Conservation (phyloP, 2,329 filamentous ascomycete species). For the Shiraia sp. region DNA sequence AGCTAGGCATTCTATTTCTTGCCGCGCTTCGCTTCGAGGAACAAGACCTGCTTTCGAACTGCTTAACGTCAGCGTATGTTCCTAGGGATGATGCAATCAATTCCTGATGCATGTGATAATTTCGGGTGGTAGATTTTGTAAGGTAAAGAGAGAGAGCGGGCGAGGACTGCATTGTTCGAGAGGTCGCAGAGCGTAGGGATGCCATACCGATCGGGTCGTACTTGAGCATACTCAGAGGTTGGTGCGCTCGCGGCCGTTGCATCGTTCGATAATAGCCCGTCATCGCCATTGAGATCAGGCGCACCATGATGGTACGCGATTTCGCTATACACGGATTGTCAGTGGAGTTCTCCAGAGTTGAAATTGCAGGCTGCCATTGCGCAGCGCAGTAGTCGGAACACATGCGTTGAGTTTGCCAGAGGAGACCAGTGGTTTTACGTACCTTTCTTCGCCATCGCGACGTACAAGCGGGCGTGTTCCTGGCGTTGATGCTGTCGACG, state of each 20-base stretch:
- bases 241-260: slow-evolving; percentile 75
- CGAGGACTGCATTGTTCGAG: too few relatives aligned
- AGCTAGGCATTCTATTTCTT: slow-evolving; percentile 48
- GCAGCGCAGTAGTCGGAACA: background rate
- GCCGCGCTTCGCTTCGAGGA: slow-evolving; percentile 88
- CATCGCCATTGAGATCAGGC: slow-evolving; percentile 97
- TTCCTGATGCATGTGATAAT: too few relatives aligned
- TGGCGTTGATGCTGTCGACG: slow-evolving; percentile 16
- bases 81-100: background rate
- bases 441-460: slow-evolving; percentile 45
- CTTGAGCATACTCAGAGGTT: slow-evolving; percentile 95
- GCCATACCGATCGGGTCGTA: slow-evolving; percentile 95
- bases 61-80: slow-evolving; percentile 22
- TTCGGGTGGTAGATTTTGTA: too few relatives aligned
- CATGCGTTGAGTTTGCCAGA: background rate
- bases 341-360: slow-evolving; percentile 12
- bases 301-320: slow-evolving; percentile 88
- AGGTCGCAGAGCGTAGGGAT: too few relatives aligned
- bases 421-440: background rate
- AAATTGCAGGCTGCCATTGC: background rate
- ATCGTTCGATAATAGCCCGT: slow-evolving; percentile 97
- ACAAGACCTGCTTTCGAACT: slow-evolving; percentile 96
- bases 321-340: slow-evolving; percentile 64
- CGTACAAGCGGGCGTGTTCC: slow-evolving; percentile 9
- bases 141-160: too few relatives aligned